Conservation (phyloP, 2,329 filamentous ascomycete species). For the Periconia digitata region DNA sequence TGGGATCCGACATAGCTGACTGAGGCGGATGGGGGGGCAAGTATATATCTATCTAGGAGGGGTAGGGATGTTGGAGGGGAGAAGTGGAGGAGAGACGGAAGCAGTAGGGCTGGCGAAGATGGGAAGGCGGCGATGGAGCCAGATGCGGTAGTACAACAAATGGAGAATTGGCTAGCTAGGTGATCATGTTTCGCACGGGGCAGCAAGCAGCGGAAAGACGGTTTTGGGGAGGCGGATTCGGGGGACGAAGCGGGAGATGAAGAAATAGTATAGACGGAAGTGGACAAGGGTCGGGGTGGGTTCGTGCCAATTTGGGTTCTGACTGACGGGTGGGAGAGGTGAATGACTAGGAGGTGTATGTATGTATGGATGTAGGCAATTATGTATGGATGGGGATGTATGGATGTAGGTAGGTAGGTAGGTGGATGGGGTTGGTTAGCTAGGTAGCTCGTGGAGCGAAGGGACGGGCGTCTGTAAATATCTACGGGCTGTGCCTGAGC, state of each 20-base stretch:
- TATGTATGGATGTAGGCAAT: no score
- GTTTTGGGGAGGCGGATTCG: slow-evolving; percentile 30
- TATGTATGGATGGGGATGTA: no score
- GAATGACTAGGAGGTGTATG: no score
- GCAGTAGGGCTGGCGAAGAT: slow-evolving; percentile 23
- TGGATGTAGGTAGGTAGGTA: slow-evolving; percentile 25
- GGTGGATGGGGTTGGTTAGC: slow-evolving; percentile 8
- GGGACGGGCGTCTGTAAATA: slow-evolving; percentile 36
- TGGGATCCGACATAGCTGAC: slow-evolving; percentile 36
- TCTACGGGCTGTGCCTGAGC: slow-evolving; percentile 42
- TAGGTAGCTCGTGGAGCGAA: slow-evolving; percentile 19
- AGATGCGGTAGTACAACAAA: slow-evolving; percentile 37
- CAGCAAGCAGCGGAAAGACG: slow-evolving; percentile 18
- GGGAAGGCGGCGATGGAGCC: slow-evolving; percentile 26
- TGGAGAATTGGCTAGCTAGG: slow-evolving; percentile 24
- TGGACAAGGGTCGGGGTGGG: slow-evolving; percentile 24
- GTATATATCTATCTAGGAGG: slow-evolving; percentile 40
- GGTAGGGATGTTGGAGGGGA: slow-evolving; percentile 12
- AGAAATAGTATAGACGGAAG: slow-evolving; percentile 27
- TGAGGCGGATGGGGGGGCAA: slow-evolving; percentile 19
- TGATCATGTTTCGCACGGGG: slow-evolving; percentile 30
- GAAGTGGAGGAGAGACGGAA: slow-evolving; percentile 24
- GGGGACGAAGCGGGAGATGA: slow-evolving; percentile 30
- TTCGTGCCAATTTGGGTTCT: slow-evolving; percentile 39
- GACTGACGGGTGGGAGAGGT: slow-evolving; percentile 25